Base-by-base conservation (phyloP, 805 yeast genomes). In the Suhomyces vadensis region DNA sequence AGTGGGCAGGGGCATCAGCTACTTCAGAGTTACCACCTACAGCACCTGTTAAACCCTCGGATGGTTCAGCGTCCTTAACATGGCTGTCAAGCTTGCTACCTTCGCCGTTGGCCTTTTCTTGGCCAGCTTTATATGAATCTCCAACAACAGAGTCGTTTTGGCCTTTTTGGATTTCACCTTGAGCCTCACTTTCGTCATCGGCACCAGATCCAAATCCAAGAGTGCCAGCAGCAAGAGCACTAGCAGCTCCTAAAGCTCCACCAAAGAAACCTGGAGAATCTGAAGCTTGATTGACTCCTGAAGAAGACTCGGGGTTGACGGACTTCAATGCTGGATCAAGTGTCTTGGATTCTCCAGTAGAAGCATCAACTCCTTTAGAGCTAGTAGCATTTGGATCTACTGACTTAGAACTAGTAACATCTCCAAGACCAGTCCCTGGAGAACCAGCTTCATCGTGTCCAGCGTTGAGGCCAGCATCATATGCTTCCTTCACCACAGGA, bases 161-260 rank as follows among this genome's bases (percentile, higher is more conserved):
- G 6, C 42, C 41, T 6, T 22, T 9, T 14, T 29, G 33, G 8
- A 29, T 14, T 3, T 29, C 20, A 16, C 33, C 20, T 20, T 29
- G 4, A 20, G 8, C 9, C 16, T 29, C 33, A 11, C 45, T 29
- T 13, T 13, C 43, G 14, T 16, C 38, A 22, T 17, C 37, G 13
- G 24, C 40, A 8, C 25, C 40, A 14, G 36, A 23, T 5, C 37
- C 42, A 9, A 31, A 29, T 5, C 38, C 46, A 16, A 41, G 35
- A 11, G 51, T 38, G 17, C 26, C 44, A 19, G 51, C 50, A 17
- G 49, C 56, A 25, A 46, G 39, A 4, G 42, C 46, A 5, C 42
- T 40, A 17, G 44, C 23, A 13, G 53, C 48, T 20, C 48, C 54
- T 9, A 31, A 40, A 23, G 52, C 54, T 13, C 56, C 57, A n/a